Evolutionary conservation across 352 stramenopile species (phyloP).

Genomic region (Pythium sp.): DNA sequence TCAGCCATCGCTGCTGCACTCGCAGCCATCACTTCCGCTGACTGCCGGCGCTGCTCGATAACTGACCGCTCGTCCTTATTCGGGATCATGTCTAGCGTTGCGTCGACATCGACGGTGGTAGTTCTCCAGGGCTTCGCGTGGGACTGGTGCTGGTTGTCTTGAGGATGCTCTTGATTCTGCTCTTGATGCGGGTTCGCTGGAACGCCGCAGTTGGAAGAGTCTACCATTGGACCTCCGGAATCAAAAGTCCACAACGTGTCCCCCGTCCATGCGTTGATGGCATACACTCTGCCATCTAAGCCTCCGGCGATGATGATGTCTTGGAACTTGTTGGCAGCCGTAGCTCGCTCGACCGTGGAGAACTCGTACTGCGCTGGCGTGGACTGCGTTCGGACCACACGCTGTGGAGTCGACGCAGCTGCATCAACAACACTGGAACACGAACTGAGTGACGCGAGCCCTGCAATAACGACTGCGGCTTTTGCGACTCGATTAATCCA

Average conservation of each 20-base stretch:
- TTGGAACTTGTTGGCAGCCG: slow-evolving; percentile 8
- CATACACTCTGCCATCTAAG: slow-evolving; percentile 72
- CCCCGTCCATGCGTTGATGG: slow-evolving; percentile 76
- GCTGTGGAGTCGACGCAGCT: background rate
- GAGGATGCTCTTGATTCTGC: slow-evolving; percentile 5
- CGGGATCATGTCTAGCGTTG: slow-evolving; percentile 21
- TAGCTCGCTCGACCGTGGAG: slow-evolving; percentile 7
- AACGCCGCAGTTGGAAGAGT: slow-evolving; percentile 46
- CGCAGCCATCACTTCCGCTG: slow-evolving; percentile 26
- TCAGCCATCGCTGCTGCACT: slow-evolving; percentile 44
- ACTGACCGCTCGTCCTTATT: slow-evolving; percentile 25
- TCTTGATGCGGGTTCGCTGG: slow-evolving; percentile 10
- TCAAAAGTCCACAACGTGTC: slow-evolving; percentile 81
- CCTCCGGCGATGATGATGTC: slow-evolving; percentile 72
- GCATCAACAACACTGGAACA: background rate
- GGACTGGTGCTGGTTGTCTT: slow-evolving; percentile 4
- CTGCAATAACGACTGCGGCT: background rate
- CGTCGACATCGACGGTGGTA: slow-evolving; percentile 25
- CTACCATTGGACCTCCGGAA: slow-evolving; percentile 79
- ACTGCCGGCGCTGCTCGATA: slow-evolving; percentile 26
- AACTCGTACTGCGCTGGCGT: slow-evolving; percentile 6
- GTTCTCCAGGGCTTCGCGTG: slow-evolving; percentile 4
- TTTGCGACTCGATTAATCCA: background rate
- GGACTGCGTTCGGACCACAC: slow-evolving; percentile 10
- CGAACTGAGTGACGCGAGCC: background rate